phyloP scores from a whole-genome alignment of 495 filamentous ascomycete species.

The Patellaria atrata region DNA sequence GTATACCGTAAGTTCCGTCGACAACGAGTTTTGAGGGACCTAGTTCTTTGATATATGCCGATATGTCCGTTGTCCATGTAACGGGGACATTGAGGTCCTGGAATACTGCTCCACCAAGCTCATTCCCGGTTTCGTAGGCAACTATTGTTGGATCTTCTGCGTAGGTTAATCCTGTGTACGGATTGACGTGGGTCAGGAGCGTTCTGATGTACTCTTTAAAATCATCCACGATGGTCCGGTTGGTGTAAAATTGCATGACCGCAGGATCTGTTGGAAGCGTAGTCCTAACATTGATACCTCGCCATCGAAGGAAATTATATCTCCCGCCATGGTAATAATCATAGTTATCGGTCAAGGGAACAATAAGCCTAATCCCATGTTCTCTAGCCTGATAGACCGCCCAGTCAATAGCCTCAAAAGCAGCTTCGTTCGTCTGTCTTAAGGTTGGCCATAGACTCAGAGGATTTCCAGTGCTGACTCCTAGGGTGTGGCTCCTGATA shows the following conservation, averaged over 20 bases:
- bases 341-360: constrained; percentile 28
- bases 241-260: constrained; percentile 40
- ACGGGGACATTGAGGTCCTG: constrained; percentile 36
- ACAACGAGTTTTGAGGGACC: constrained; percentile 37
- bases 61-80: constrained; percentile 36
- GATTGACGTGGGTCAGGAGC: constrained; percentile 37
- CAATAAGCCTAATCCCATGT: constrained; percentile 34
- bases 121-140: constrained; percentile 41
- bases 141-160: constrained; percentile 43
- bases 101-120: constrained; percentile 35
- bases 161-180: constrained; percentile 39
- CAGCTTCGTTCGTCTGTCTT: constrained; percentile 33
- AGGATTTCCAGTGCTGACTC: constrained; percentile 39
- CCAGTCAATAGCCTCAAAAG: constrained; percentile 41
- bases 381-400: constrained; percentile 37
- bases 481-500: constrained; percentile 40
- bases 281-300: constrained; percentile 33
- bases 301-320: constrained; percentile 40
- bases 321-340: constrained; percentile 47
- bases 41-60: constrained; percentile 33
- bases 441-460: constrained; percentile 33
- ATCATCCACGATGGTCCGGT: constrained; percentile 29
- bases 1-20: constrained; percentile 42
- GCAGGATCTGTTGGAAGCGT: constrained; percentile 22
- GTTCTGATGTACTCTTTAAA: constrained; percentile 40